Base-by-base conservation (phyloP, 2,329 filamentous ascomycete genomes). In the Aspergillus nomiae region DNA sequence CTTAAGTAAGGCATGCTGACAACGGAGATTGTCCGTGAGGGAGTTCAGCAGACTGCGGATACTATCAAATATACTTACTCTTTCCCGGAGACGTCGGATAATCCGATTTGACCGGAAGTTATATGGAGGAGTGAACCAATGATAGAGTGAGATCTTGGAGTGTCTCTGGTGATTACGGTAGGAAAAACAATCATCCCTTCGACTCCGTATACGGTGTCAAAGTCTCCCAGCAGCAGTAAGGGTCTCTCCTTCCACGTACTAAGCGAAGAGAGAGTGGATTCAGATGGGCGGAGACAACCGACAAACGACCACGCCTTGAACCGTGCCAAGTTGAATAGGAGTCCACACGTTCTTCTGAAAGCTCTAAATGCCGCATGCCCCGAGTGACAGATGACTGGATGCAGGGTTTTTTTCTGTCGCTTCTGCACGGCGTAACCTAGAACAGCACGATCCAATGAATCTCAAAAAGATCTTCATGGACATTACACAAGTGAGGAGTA, bases 11-110 rank as follows among this genome's bases (percentile, higher is more conserved):
- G 48, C 56, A 48, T 61, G 30, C 45, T 41, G 36, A 55, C 55
- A 46, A 54, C 60, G 60, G 60, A 62, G 45, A 53, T 51, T 62
- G 58, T 43, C 36, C 51, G 61, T 58, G 50, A 56, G 34, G 38
- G 51, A 21, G 51, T 32, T 32, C 48, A 55, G 32, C 24, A 51
- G 16, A 41, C 32, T 53, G 50, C 50, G 50, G 30, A 53, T 51
- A 51, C 12, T 34, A 53, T 51, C 19, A 51, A 21, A 55, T 38
- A 26, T 38, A 36, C 28, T 36, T 38, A 36, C 28, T 36, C 26
- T 34, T 19, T 28, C 16, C 2, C 19, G 30, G 32, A 21, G 30
- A 4, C 28, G 21, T 55, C 34, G 51, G 32, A 38, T 24, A 8
- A 24, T 36, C 51, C 11, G n/a, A 38, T 38, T 32, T 26, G 4